Base-by-base conservation (phyloP, 129 eudicot species). In the Dittrichia graveolens region DNA sequence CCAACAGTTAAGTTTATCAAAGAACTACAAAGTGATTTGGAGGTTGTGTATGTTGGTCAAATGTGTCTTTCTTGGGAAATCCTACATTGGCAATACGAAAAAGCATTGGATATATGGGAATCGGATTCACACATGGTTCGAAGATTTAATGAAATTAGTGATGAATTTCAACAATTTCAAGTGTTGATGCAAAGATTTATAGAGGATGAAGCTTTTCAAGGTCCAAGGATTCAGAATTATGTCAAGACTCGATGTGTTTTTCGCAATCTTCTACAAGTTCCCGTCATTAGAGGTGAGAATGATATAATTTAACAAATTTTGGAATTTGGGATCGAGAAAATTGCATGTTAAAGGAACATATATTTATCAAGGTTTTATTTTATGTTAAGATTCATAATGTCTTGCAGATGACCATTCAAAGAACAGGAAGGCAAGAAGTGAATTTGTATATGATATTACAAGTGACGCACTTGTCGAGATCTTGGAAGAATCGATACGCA, bases 1-100 rank as follows among this genome's bases (percentile, higher is more conserved):
- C 96, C 94, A 7, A 84, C 83, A 70, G 66, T 61, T 45, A 95
- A 82, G 75, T 88, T 90, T 55, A 74, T 83, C 52, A 75, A 80
- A 67, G 99, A 95, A 75, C 54, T 95, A 60, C 80, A 86, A 66
- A 83, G 94, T 44, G 97, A 95, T 61, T 81, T 95, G 50, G 99
- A 95, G 65, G 85, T 81, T 14, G 89, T 91, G 13, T 95, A 95
- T 67, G 97, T 95, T n/a, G 91, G 96, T 24, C 99, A 95, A 67
- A 86, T 91, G 94, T 90, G 99, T 66, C 91, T 95, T 46, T 95
- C 99, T 0, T 95, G 99, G 99, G 99, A 95, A 75, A 71, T 95
- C 63, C 75, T 95, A 5, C 89, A 84, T 19, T 91, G 99, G 99
- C 89, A 95, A 78, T 90, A 95, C 65, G 96, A 80, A 65, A 91